A percentile compares a stretch with the other conserved stretches of the same genome.
Evolutionary conservation across 202 grass and related monocot species (phyloP).

Genomic region (Digitaria exilis): DNA sequence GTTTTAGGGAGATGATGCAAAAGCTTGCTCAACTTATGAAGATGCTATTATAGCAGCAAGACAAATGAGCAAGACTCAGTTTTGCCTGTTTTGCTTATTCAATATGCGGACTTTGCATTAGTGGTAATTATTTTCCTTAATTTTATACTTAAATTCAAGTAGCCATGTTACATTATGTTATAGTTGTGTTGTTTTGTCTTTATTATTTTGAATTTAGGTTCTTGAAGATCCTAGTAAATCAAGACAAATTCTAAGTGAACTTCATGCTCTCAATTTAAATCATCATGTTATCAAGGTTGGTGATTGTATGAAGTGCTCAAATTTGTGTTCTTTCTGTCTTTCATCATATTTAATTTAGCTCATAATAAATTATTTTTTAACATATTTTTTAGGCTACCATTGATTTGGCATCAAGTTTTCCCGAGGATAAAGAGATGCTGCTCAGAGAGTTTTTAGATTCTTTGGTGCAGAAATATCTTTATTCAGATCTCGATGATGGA

Average conservation of each 20-base stretch:
- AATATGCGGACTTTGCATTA: background rate
- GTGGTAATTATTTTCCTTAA: background rate
- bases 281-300: background rate
- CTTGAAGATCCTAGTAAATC: background rate
- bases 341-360: no score
- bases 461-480: background rate
- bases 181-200: background rate
- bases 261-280: background rate
- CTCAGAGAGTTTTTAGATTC: background rate
- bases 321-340: no score
- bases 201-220: background rate
- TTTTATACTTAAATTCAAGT: background rate
- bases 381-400: background rate
- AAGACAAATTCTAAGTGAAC: background rate
- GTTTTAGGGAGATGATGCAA: background rate
- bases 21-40: background rate
- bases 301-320: background rate
- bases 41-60: background rate
- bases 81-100: background rate
- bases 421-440: background rate
- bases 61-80: background rate
- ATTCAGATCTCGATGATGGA: no score
- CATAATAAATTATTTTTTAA: no score
- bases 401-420: background rate
- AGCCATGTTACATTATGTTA: background rate